A percentile compares a stretch with the other conserved stretches of the same genome.
Evolutionary conservation across 805 yeast species (phyloP).

Genomic region (Candida sakaeoensis): DNA sequence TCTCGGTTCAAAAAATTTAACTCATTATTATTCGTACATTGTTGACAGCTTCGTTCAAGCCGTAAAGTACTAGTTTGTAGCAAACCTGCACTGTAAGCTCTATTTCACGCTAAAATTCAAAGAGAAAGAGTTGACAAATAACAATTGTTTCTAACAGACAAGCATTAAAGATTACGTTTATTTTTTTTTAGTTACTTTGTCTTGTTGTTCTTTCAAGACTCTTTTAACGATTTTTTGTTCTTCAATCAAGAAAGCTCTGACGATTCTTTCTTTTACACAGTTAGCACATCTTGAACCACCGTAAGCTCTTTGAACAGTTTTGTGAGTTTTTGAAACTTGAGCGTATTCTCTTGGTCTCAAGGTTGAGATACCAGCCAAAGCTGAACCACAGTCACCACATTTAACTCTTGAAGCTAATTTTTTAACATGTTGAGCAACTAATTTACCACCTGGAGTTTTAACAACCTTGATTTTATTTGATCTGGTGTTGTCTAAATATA

Average conservation of each 20-base stretch:
- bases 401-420: constrained; percentile 83
- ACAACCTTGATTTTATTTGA: constrained; percentile 99
- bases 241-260: constrained; percentile 99
- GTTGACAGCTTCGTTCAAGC: too few relatives aligned
- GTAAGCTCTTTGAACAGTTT: constrained; percentile 99
- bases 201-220: constrained; percentile 95
- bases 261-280: constrained; percentile 99
- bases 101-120: too few relatives aligned
- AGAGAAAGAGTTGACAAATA: too few relatives aligned
- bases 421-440: constrained; percentile 96
- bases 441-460: constrained; percentile 99
- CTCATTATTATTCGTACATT: too few relatives aligned
- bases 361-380: constrained; percentile 84
- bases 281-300: constrained; percentile 98
- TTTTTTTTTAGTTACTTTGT: constrained; percentile 65
- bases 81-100: too few relatives aligned
- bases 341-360: constrained; percentile 99
- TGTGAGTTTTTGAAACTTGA: constrained; percentile 88
- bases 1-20: too few relatives aligned
- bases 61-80: too few relatives aligned
- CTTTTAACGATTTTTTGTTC: constrained; percentile 99
- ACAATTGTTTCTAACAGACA: too few relatives aligned
- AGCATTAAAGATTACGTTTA: constrained; percentile 14
- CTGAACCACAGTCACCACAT: constrained; percentile 84
- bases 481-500: constrained; percentile 86